Percentiles rank a stretch among this genome's conserved stretches.
Evolutionary conservation across 768 basidiomycete genomes (phyloP).

Genomic region (Dentipellis sp.): DNA sequence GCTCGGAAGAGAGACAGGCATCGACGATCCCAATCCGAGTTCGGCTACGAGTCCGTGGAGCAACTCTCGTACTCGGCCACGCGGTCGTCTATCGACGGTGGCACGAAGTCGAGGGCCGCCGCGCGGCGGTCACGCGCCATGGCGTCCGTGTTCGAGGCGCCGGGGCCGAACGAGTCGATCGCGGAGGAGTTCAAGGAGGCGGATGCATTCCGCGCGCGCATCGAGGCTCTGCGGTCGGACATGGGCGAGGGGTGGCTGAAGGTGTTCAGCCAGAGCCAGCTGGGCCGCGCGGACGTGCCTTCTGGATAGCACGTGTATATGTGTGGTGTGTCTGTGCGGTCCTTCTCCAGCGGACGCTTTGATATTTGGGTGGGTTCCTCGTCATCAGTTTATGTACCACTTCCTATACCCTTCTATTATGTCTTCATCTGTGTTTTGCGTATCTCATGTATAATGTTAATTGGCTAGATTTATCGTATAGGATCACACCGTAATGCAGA

Average conservation of each 20-base stretch:
- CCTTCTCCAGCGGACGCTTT: neutral
- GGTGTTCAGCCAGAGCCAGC: constrained; percentile 64
- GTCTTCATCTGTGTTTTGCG: neutral
- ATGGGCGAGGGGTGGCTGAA: constrained; percentile 89
- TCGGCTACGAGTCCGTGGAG: neutral
- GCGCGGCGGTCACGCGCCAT: constrained; percentile 44
- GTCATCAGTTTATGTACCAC: neutral
- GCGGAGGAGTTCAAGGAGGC: constrained; percentile 37
- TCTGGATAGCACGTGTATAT: neutral
- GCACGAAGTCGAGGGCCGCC: constrained; percentile 28
- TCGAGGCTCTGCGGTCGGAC: constrained; percentile 77
- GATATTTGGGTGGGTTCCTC: neutral
- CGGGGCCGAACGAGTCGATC: constrained; percentile 19
- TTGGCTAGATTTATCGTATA: neutral
- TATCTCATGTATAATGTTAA: neutral
- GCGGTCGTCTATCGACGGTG: constrained; percentile 17
- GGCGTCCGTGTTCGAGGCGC: constrained; percentile 57
- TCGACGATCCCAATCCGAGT: constrained; percentile 12
- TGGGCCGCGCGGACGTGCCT: neutral
- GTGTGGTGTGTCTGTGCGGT: neutral
- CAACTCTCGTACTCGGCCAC: constrained; percentile 10
- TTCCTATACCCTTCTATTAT: neutral
- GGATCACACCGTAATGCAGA: neutral
- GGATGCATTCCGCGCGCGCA: constrained; percentile 65
- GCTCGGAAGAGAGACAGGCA: constrained; percentile 4